These are phyloP conservation scores for Leccinum huronense DNA, from an alignment of 1,284 basidiomycete species.

Conservation along the genomic window DNA sequence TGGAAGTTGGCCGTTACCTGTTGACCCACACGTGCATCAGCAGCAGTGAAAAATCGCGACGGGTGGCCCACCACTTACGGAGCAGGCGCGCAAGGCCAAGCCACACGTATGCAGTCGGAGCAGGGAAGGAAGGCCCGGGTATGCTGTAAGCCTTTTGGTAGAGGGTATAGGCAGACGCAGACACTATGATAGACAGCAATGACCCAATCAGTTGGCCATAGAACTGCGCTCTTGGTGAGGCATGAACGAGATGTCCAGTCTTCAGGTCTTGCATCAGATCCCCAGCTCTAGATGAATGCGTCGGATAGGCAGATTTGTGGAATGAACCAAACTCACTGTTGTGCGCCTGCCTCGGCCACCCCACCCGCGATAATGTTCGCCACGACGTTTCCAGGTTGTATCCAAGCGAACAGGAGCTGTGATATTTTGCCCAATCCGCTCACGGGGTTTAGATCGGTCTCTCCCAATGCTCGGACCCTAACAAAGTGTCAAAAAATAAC, in stretches of 20 bases:
- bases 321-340: conserved; percentile 61
- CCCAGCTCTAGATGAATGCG: conserved; percentile 63
- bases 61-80: conserved; percentile 48
- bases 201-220: conserved; percentile 89
- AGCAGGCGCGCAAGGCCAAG: conserved; percentile 88
- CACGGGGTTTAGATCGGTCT: conserved; percentile 93
- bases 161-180: conserved; percentile 82
- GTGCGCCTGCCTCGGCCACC: conserved; percentile 94
- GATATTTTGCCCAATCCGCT: conserved; percentile 94
- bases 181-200: conserved; percentile 83
- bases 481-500: conserved; percentile 13
- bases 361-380: conserved; percentile 97
- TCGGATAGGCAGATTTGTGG: neutral
- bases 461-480: conserved; percentile 87
- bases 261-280: conserved; percentile 99
- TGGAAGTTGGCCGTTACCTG: conserved; percentile 82
- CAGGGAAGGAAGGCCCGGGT: conserved; percentile 88
- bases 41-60: neutral
- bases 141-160: conserved; percentile 87
- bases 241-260: conserved; percentile 87
- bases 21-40: conserved; percentile 15
- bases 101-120: conserved; percentile 92
- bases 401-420: conserved; percentile 90
- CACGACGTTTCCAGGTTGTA: conserved; percentile 92
- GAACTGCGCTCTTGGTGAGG: conserved; percentile 85